Percentiles rank a stretch among this genome's conserved stretches.
Conservation (phyloP, 2,329 filamentous ascomycete species). For the Talaromyces pinophilus region DNA sequence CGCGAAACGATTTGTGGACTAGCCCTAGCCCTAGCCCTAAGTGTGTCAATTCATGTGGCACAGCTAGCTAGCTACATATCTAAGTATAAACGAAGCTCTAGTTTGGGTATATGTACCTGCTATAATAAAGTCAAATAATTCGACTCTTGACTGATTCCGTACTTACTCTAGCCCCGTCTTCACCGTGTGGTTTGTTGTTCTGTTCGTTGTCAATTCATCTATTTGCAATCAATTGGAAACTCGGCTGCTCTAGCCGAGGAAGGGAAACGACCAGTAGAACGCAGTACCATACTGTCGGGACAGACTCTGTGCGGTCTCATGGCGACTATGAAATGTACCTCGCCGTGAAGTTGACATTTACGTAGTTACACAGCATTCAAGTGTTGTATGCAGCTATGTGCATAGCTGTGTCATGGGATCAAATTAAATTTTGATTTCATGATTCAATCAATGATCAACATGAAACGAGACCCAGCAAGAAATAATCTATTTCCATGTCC, state of each 20-base stretch:
- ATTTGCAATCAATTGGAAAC: neutral
- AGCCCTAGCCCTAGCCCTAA: conserved; percentile 3
- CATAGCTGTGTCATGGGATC: neutral
- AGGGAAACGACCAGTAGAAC: neutral
- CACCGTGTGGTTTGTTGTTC: neutral
- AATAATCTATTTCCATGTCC: neutral
- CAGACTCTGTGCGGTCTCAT: neutral
- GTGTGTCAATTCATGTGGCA: neutral
- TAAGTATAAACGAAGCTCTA: neutral
- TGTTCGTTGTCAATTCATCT: neutral
- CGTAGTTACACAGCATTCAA: neutral
- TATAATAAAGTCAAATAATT: neutral
- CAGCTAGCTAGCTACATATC: neutral
- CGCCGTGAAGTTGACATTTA: neutral
- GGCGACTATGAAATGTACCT: neutral
- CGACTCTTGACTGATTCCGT: neutral
- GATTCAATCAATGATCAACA: neutral
- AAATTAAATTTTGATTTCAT: neutral
- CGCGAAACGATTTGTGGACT: neutral
- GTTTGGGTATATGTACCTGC: neutral
- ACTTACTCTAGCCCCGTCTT: neutral
- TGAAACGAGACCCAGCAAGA: neutral
- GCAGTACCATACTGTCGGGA: neutral
- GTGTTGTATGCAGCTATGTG: neutral
- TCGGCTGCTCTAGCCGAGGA: neutral